These are phyloP conservation scores for Hyaloscypha variabilis DNA, from an alignment of 495 filamentous ascomycete genomes.

Conservation along the genomic window DNA sequence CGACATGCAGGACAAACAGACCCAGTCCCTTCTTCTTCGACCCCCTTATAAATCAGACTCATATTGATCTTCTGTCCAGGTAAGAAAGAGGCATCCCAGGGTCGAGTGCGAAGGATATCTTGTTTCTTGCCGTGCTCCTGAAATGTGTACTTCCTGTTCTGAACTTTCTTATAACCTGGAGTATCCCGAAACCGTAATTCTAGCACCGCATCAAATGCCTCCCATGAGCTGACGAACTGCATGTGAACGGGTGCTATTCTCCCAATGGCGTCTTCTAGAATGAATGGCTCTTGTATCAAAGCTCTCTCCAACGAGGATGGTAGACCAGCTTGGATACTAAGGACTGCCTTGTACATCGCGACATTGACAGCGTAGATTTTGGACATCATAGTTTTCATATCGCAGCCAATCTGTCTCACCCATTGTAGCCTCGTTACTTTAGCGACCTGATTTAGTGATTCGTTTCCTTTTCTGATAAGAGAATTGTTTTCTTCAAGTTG, in stretches of 20 bases:
- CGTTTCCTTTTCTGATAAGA: too few relatives aligned
- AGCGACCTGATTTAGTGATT: too few relatives aligned
- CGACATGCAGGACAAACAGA: background rate
- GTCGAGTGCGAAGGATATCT: conserved; percentile 2
- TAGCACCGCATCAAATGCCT: conserved; percentile 13
- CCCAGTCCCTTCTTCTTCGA: background rate
- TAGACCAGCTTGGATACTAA: background rate
- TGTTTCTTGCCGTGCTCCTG: conserved; percentile 15
- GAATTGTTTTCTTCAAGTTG: conserved; percentile 4
- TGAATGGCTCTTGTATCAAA: conserved; percentile 13
- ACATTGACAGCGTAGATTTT: conserved; percentile 6
- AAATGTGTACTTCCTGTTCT: conserved; percentile 16
- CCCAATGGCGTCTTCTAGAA: conserved; percentile 19
- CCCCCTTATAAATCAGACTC: conserved; percentile 17
- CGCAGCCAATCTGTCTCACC: background rate
- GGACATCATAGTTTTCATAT: conserved; percentile 5
- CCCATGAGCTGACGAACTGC: conserved; percentile 19
- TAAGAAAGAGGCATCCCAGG: conserved; percentile 13
- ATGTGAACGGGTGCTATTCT: conserved; percentile 16
- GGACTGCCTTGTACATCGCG: background rate
- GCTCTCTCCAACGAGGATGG: conserved; percentile 6
- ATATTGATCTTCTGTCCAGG: conserved; percentile 24
- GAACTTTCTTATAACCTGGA: conserved; percentile 13
- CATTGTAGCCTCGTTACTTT: background rate
- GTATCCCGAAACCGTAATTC: conserved; percentile 6